Evolutionary conservation across 768 basidiomycete genomes (phyloP).

Genomic region (Cystofilobasidium macerans): DNA sequence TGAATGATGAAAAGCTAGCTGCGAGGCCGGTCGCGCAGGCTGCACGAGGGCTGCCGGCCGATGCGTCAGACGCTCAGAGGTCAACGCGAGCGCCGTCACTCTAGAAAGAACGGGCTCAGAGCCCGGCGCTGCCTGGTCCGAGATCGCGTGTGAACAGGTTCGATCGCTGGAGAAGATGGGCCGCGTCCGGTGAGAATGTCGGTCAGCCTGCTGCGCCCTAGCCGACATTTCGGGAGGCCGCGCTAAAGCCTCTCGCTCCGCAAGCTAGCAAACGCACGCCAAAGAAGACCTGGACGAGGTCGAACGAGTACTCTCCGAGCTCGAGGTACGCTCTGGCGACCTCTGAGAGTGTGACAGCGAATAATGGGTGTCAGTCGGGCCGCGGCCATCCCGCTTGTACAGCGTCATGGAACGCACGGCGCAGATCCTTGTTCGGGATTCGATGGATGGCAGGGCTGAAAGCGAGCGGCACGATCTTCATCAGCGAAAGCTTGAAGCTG

Average conservation of each 20-base stretch:
- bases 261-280: not conserved
- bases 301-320: constrained; percentile 24
- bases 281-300: constrained; percentile 22
- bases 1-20: not conserved
- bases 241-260: not conserved
- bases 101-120: not conserved
- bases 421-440: constrained; percentile 78
- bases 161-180: not conserved
- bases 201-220: not conserved
- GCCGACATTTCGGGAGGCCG: not conserved
- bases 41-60: not conserved
- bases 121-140: not conserved
- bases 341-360: too few relatives aligned
- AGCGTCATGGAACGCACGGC: too few relatives aligned
- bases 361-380: too few relatives aligned
- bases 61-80: too few relatives aligned
- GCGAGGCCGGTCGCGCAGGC: not conserved
- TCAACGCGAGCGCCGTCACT: too few relatives aligned
- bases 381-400: too few relatives aligned
- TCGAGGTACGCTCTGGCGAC: constrained; percentile 18
- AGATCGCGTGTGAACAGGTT: constrained; percentile 14
- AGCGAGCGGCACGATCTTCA: not conserved
- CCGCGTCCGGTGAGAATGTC: not conserved
- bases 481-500: not conserved
- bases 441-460: constrained; percentile 58